phyloP scores from a whole-genome alignment of 2,329 filamentous ascomycete species.

The Trichoderma simmonsii region DNA sequence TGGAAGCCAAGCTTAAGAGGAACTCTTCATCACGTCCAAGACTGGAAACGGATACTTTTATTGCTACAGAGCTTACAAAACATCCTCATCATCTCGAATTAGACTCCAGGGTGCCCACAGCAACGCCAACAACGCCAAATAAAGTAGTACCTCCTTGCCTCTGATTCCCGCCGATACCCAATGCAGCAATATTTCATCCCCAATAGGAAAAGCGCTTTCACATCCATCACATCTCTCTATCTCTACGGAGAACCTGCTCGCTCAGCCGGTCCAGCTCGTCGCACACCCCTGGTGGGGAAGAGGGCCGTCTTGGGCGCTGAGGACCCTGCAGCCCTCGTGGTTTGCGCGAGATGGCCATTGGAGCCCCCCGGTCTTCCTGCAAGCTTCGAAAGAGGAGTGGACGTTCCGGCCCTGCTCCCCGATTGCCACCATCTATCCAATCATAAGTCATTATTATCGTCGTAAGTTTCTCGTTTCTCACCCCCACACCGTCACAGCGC shows the following conservation, averaged over 20 bases:
- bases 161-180: conserved; percentile 26
- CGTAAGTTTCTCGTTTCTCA: conserved; percentile 40
- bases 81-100: conserved; percentile 2
- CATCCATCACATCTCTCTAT: neutral
- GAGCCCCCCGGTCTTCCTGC: conserved; percentile 27
- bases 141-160: conserved; percentile 22
- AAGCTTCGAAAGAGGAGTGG: conserved; percentile 38
- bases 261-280: neutral
- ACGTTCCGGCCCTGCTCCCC: conserved; percentile 40
- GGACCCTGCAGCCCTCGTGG: conserved; percentile 25
- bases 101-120: conserved; percentile 24
- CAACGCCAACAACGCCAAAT: conserved; percentile 24
- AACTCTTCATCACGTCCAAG: neutral
- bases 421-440: conserved; percentile 43
- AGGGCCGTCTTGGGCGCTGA: neutral
- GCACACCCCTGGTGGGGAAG: conserved; percentile 5
- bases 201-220: conserved; percentile 34
- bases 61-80: conserved; percentile 16
- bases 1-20: neutral
- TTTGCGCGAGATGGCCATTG: conserved; percentile 25
- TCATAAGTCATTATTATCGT: conserved; percentile 50
- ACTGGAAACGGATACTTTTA: conserved; percentile 7
- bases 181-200: conserved; percentile 33
- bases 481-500: conserved; percentile 28
- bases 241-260: neutral